A percentile compares a stretch with the other conserved stretches of the same genome.
phyloP scores from a whole-genome alignment of 2,329 filamentous ascomycete genomes.

The Clonostachys sp. region DNA sequence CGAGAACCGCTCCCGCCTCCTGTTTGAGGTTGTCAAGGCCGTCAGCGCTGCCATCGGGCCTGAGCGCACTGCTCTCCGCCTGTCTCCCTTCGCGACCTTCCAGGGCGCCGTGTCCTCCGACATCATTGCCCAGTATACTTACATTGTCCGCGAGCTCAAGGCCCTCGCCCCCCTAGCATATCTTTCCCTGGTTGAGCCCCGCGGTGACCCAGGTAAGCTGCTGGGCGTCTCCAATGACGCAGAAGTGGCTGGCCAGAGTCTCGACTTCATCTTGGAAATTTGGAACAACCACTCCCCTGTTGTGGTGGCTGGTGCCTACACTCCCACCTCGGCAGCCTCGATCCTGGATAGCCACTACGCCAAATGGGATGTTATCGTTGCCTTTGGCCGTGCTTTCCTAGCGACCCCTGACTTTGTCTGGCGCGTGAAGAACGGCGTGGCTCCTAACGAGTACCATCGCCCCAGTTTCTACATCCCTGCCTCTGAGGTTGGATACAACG shows the following conservation, averaged over 20 bases:
- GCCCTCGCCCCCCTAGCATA: slow-evolving; percentile 36
- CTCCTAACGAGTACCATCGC: slow-evolving; percentile 17
- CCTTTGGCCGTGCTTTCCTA: slow-evolving; percentile 21
- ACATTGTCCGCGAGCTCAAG: slow-evolving; percentile 43
- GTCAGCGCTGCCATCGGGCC: slow-evolving; percentile 37
- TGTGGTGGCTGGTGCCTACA: slow-evolving; percentile 50
- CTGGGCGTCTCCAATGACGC: slow-evolving; percentile 25
- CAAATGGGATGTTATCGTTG: slow-evolving; percentile 31
- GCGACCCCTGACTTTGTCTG: slow-evolving; percentile 22
- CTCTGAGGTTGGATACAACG: slow-evolving; percentile 21
- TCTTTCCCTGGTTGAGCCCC: slow-evolving; percentile 50
- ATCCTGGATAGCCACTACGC: background rate
- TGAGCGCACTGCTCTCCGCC: slow-evolving; percentile 35
- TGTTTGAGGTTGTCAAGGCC: slow-evolving; percentile 43
- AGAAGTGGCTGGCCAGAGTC: background rate
- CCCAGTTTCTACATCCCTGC: slow-evolving; percentile 17
- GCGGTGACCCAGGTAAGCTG: slow-evolving; percentile 7
- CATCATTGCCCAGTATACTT: slow-evolving; percentile 47
- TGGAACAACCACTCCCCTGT: slow-evolving; percentile 47
- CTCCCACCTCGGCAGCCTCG: slow-evolving; percentile 40
- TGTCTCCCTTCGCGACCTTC: slow-evolving; percentile 44
- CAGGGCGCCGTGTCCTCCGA: slow-evolving; percentile 45
- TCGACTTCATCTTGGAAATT: slow-evolving; percentile 16
- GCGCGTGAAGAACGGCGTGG: slow-evolving; percentile 16
- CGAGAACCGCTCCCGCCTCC: slow-evolving; percentile 39